Percentiles rank a stretch among this genome's conserved stretches.
Conservation (phyloP, 768 basidiomycete genomes). For the Psilocybe azurescens region DNA sequence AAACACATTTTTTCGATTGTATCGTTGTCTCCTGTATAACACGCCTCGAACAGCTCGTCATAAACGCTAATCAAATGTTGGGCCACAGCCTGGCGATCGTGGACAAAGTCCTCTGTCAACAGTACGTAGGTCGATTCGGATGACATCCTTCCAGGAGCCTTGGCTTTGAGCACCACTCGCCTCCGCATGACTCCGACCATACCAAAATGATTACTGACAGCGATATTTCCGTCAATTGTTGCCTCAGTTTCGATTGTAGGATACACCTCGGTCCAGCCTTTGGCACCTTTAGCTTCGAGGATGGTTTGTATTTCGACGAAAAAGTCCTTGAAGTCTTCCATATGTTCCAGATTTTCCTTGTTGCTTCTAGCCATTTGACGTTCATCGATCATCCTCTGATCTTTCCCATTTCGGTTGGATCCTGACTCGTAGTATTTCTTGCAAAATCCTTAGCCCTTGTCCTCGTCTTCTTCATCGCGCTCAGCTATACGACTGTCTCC, state of each 20-base stretch:
- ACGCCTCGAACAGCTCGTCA: constrained; percentile 63
- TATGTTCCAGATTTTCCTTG: constrained; percentile 18
- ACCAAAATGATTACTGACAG: too few species aligned
- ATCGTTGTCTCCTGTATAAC: constrained; percentile 54
- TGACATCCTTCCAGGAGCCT: neutral
- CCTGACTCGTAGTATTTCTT: neutral
- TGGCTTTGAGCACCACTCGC: too few species aligned
- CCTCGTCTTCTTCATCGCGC: constrained; percentile 4
- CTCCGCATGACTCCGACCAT: too few species aligned
- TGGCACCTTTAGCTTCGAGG: constrained; percentile 42
- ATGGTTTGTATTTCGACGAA: constrained; percentile 37
- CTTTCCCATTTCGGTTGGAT: neutral
- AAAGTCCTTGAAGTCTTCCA: constrained; percentile 34
- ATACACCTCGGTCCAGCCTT: constrained; percentile 47
- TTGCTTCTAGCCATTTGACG: neutral
- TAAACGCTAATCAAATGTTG: constrained; percentile 43
- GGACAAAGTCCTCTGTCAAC: constrained; percentile 3
- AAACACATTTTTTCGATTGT: constrained; percentile 58
- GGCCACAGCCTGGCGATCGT: constrained; percentile 35
- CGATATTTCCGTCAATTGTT: neutral
- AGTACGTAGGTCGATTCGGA: constrained; percentile 1
- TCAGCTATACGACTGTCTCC: constrained; percentile 17
- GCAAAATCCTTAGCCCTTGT: constrained; percentile 16
- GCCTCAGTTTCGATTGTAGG: constrained; percentile 28
- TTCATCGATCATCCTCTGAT: neutral